Conservation (phyloP, 2,329 filamentous ascomycete genomes). For the Fusarium floridanum region DNA sequence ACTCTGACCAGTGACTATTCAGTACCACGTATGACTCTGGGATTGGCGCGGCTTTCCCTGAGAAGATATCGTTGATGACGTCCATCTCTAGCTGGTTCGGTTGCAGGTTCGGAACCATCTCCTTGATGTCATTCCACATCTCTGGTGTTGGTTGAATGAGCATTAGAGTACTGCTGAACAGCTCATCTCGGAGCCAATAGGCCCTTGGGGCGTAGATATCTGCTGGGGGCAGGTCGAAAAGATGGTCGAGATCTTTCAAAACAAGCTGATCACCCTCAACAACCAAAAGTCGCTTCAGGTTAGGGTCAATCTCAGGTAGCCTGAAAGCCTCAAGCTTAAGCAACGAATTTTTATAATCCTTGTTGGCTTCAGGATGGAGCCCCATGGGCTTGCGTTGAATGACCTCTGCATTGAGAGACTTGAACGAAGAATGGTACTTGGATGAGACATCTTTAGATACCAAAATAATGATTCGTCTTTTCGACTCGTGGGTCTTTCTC, state of each 20-base stretch:
- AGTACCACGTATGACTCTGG: slow-evolving; percentile 23
- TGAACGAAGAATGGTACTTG: slow-evolving; percentile 15
- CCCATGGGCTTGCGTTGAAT: slow-evolving; percentile 24
- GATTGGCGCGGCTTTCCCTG: neutral
- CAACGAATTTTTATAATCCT: slow-evolving; percentile 29
- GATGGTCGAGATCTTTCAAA: slow-evolving; percentile 24
- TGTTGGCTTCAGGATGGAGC: slow-evolving; percentile 5
- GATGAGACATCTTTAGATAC: slow-evolving; percentile 24
- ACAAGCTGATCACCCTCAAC: slow-evolving; percentile 38
- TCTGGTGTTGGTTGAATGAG: slow-evolving; percentile 23
- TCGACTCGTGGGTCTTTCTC: slow-evolving; percentile 10
- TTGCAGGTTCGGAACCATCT: slow-evolving; percentile 14
- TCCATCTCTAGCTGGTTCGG: slow-evolving; percentile 36
- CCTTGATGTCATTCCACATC: slow-evolving; percentile 20
- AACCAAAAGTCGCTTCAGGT: slow-evolving; percentile 16
- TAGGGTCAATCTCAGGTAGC: slow-evolving; percentile 27
- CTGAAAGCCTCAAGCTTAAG: slow-evolving; percentile 35
- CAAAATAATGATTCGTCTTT: slow-evolving; percentile 25
- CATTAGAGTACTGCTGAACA: slow-evolving; percentile 36
- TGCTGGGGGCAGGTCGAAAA: slow-evolving; percentile 23
- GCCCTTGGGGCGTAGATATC: slow-evolving; percentile 24
- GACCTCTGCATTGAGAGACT: slow-evolving; percentile 21
- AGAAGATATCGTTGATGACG: slow-evolving; percentile 32
- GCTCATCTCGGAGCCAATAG: slow-evolving; percentile 29
- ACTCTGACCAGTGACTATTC: slow-evolving; percentile 37